These are phyloP conservation scores for Marasmius fiardii DNA, from an alignment of 1,284 basidiomycete species.

Conservation along the genomic window DNA sequence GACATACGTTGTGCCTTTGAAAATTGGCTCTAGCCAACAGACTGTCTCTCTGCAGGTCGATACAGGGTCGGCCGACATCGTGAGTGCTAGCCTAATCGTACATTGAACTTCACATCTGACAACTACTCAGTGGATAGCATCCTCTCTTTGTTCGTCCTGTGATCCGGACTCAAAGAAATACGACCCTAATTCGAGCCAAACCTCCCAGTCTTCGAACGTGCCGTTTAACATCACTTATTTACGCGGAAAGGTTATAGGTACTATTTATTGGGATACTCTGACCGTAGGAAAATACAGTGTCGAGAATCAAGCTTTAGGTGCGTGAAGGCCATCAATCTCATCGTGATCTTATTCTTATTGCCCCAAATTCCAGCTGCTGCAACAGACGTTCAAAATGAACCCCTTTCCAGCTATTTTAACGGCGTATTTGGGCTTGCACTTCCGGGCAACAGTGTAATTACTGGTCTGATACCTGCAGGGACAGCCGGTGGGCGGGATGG, in stretches of 20 bases:
- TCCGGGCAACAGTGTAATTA: constrained; percentile 61
- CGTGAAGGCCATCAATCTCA: constrained; percentile 16
- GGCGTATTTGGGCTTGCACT: constrained; percentile 75
- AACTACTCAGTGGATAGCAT: constrained; percentile 57
- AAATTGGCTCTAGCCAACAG: constrained; percentile 45
- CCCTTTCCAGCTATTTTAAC: constrained; percentile 47
- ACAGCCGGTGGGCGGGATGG: constrained; percentile 53
- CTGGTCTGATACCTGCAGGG: constrained; percentile 41
- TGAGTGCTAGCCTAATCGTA: constrained; percentile 28
- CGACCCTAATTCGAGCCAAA: constrained; percentile 38
- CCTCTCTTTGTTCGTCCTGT: constrained; percentile 50
- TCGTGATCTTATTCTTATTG: not conserved
- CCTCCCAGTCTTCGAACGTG: constrained; percentile 25
- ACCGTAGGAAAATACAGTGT: constrained; percentile 56
- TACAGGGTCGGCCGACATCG: constrained; percentile 74
- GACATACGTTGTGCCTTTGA: constrained; percentile 55
- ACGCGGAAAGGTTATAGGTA: constrained; percentile 51
- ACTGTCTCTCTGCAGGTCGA: constrained; percentile 64
- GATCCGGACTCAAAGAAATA: constrained; percentile 41
- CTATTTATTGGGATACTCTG: constrained; percentile 65
- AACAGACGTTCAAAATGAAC: constrained; percentile 46
- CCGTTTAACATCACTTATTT: constrained; percentile 55
- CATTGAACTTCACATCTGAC: constrained; percentile 5
- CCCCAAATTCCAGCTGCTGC: constrained; percentile 46
- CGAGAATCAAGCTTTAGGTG: constrained; percentile 60